A percentile compares a stretch with the other conserved stretches of the same genome.
These are phyloP conservation scores for Botryotinia narcissicola DNA, from an alignment of 2,329 filamentous ascomycete genomes.

Conservation along the genomic window DNA sequence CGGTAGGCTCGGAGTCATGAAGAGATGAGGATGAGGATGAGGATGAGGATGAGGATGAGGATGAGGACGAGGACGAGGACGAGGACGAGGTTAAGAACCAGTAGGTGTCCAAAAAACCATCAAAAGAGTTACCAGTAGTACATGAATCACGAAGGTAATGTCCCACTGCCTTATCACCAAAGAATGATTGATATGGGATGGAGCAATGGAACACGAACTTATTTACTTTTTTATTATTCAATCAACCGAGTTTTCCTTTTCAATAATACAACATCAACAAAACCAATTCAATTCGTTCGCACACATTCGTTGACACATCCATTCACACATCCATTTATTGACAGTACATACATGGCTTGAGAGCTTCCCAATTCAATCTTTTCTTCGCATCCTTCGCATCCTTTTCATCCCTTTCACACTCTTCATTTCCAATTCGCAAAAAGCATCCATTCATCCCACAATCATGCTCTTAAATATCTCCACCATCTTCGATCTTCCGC, in stretches of 20 bases:
- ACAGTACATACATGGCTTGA: not conserved
- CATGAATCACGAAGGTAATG: not conserved
- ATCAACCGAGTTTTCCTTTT: not conserved
- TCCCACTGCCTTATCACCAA: not conserved
- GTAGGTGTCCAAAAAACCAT: not conserved
- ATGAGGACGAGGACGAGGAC: too few species aligned
- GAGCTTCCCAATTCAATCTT: not conserved
- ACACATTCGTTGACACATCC: not conserved
- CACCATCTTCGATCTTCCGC: conserved; percentile 13
- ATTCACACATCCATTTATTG: not conserved
- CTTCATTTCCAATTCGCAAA: not conserved
- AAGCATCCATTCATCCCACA: conserved; percentile 1
- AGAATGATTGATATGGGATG: not conserved
- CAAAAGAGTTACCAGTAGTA: not conserved
- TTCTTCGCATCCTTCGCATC: not conserved
- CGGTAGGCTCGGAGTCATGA: not conserved
- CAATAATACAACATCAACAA: not conserved
- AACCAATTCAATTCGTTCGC: not conserved
- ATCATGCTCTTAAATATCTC: not conserved
- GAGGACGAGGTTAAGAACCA: too few species aligned
- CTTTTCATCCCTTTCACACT: not conserved
- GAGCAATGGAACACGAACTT: not conserved
- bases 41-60: too few species aligned
- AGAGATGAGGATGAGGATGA: not conserved
- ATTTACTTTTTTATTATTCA: not conserved